Evolutionary conservation across 108 stramenopile genomes (phyloP), one percentile per base, ranked within the genome.

Genomic region (Stephanodiscus triporus): DNA sequence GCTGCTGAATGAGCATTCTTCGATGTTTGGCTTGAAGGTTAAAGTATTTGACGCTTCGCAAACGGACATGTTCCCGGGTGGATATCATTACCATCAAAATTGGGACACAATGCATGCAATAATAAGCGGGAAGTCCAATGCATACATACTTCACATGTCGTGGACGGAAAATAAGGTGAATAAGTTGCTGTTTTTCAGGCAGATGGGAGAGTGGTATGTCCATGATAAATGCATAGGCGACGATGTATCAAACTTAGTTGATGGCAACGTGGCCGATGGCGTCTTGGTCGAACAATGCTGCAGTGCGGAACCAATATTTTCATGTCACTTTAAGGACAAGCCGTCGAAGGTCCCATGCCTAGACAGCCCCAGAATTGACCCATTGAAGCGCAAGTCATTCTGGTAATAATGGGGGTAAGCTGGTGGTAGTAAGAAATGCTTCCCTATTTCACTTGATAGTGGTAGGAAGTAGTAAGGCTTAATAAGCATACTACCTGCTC

Each of bases 291-390:
- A 51, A 37, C 32, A 73, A 13, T 88, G 87, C 59, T 92, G 91
- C 57, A 78, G 76, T 0, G 63, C 43, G 24, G 84, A 85, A 24
- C 72, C 91, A 19, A 50, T 83, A 24, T 58, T 92, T 11, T 70
- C 72, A 5, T 92, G 91, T 74, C 91, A 92, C 50, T 92, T 68
- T 64, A 57, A 64, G 24, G 91, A 92, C 70, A 92, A 92, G 73
- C 91, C 91, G 23, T 87, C 86, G 13, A 86, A 75, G 19, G 60
- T 48, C 45, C 85, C 84, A 19, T 91, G 90, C 70, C 73, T 54
- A 17, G 74, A 86, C 30, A 77, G 78, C 45, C 85, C 85, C 8
- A 42, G 42, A 6, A 76, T 89, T 49, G 88, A 89, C 53, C 58
- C 58, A 23, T 43, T 65, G 47, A 79, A 32, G 16, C 63, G 81